A percentile compares a stretch with the other conserved stretches of the same genome.
Conservation (phyloP, 768 basidiomycete genomes). For the Naematelia aurantialba region DNA sequence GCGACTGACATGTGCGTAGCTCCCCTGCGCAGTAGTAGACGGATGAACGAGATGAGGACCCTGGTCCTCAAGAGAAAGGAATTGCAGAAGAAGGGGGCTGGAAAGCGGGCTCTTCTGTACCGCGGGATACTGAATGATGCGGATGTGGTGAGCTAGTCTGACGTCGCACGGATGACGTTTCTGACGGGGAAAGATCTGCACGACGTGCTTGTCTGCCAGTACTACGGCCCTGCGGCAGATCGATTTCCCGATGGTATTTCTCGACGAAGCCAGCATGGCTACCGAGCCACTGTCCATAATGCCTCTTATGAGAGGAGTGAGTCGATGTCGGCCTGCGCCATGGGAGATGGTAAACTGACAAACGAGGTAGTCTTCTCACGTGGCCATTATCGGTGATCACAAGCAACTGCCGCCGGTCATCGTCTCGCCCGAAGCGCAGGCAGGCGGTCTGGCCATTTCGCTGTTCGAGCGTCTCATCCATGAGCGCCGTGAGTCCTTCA, state of each 20-base stretch:
- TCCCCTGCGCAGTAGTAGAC: neutral
- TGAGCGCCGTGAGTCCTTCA: constrained; percentile 62
- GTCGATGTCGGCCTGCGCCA: constrained; percentile 52
- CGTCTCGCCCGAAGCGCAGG: constrained; percentile 67
- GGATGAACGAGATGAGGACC: neutral
- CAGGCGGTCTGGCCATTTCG: constrained; percentile 69
- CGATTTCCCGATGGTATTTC: constrained; percentile 88
- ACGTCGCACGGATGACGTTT: neutral
- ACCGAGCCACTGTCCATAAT: constrained; percentile 89
- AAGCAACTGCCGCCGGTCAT: constrained; percentile 91
- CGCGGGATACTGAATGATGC: constrained; percentile 27
- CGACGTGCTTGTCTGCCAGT: constrained; percentile 78
- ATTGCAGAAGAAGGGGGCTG: neutral
- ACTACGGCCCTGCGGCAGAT: constrained; percentile 57
- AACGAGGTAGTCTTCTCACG: constrained; percentile 63
- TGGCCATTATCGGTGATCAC: constrained; percentile 92
- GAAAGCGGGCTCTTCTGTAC: neutral
- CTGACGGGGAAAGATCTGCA: constrained; percentile 55
- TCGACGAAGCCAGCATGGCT: constrained; percentile 95
- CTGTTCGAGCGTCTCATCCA: constrained; percentile 86
- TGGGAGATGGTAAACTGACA: neutral
- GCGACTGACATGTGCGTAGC: neutral
- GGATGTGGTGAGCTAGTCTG: constrained; percentile 50
- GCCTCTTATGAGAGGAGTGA: constrained; percentile 87
- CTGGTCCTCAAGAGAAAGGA: neutral